Base-by-base conservation (phyloP, 345 rosid genomes). In the Lumnitzera racemosa region DNA sequence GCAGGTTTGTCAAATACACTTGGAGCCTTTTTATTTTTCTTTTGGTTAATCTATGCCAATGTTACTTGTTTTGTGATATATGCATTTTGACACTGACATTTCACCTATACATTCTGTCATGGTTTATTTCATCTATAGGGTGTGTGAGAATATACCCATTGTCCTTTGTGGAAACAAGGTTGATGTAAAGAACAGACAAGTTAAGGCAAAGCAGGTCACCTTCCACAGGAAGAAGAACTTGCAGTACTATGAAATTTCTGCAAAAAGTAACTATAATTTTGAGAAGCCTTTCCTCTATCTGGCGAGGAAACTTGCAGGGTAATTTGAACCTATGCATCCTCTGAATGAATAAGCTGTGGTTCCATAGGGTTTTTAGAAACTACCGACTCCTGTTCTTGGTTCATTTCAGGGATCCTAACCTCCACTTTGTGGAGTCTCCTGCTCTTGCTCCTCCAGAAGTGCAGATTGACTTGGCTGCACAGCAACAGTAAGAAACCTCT, bases 361-460 rank as follows among this genome's bases (percentile, higher is more conserved):
- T 49, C 46, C 11, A 15, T 2, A 20, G 47, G 56, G 49, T 17
- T 61, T 36, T 11, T 25, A 15, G 12, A 27, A 51, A 60, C 43
- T 47, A n/a, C 11, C 16, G 55, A 66, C 15, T 43, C 51, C 55
- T 31, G 46, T 49, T 13, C 2, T 55, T 63, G 24, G 46, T 51
- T 31, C 23, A 47, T 51, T 15, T 15, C 48, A 85, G 91, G 59
- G 88, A 85, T 66, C 72, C 87, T 0, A 91, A 89, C 60, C 81
- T 91, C 50, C 95, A 91, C 80, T 91, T 91, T 63, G 98, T 91
- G 0, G 98, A 88, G 76, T 77, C 95, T 8, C 95, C 91, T 13
- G 98, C 98, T 11, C 84, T 91, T 53, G 90, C 88, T 59, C 96
- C 98, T 47, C 98, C 98, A 0, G 98, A 91, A 69, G 98, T 91